Base-by-base conservation (phyloP, 345 rosid species). In the Linum usitatissimum region DNA sequence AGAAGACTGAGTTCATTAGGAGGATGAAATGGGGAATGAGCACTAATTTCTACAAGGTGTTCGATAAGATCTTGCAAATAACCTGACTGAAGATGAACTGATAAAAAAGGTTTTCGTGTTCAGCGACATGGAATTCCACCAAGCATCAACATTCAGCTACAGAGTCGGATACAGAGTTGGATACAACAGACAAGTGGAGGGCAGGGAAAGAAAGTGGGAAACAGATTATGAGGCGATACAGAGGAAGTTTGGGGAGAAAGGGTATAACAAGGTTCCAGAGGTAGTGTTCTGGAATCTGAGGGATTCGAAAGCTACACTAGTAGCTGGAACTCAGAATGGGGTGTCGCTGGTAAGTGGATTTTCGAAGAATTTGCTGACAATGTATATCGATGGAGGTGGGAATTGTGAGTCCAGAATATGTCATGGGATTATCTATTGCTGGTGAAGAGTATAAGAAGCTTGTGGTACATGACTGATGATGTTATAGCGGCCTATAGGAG, bases 241-340 rank as follows among this genome's bases (percentile, higher is more conserved):
- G 51, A 45, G 51, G 51, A 45, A 45, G 51, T 45, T 45, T 10
- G 15, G 51, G 51, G 51, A 45, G 51, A 45, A 45, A 45, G 51
- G 51, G 17, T 45, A 45, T 17, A 45, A 45, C 3, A 45, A 15
- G 51, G 51, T 45, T 13, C 51, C 51, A 17, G 51, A 45, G 51
- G 10, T 45, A 10, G 51, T 45, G 51, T 68, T 68, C 19, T 68
- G 71, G 71, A 62, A 68, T n/a, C 71, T 68, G 1, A 61, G 66
- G n/a, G 48, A 62, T 56, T 68, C 71, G 3, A 0, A 7, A n/a
- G 53, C 71, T 19, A 68, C 71, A 20, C 71, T 65, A 34, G 71
- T 68, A 39, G 38, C 30, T 30, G 56, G 19, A 12, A 39, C 9
- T 6, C 71, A 62, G 71, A 68, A 18, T 21, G 66, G 71, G 10